These are phyloP conservation scores for Volvariella volvacea DNA, from an alignment of 1,284 basidiomycete genomes.

Conservation along the genomic window DNA sequence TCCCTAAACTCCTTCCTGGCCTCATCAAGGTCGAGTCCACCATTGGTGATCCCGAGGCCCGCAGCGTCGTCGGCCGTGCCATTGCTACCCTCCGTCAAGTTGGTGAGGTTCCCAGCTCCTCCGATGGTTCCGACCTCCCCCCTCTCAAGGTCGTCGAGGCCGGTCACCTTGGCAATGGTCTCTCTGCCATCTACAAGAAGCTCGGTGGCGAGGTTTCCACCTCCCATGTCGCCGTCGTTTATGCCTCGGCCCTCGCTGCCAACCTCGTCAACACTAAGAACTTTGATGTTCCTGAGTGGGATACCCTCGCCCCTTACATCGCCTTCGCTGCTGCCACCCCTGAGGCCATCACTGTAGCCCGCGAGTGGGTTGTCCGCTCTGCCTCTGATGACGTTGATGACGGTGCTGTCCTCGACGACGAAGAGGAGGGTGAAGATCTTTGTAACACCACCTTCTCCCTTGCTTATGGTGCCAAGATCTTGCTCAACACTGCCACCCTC, in stretches of 20 bases:
- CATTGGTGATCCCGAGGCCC: slow-evolving; percentile 95
- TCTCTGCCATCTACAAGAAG: slow-evolving; percentile 82
- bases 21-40: slow-evolving; percentile 90
- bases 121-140: slow-evolving; percentile 87
- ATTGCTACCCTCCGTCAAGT: slow-evolving; percentile 92
- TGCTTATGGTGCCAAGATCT: slow-evolving; percentile 97
- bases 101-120: slow-evolving; percentile 75
- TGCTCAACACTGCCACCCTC: slow-evolving; percentile 93
- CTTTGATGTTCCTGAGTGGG: slow-evolving; percentile 89
- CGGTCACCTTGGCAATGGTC: slow-evolving; percentile 55
- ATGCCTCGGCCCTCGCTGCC: slow-evolving; percentile 75
- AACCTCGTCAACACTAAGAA: slow-evolving; percentile 87
- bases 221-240: slow-evolving; percentile 58
- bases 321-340: slow-evolving; percentile 59
- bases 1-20: slow-evolving; percentile 91
- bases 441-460: slow-evolving; percentile 98
- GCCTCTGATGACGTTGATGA: slow-evolving; percentile 76
- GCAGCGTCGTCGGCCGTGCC: slow-evolving; percentile 81
- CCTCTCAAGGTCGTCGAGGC: slow-evolving; percentile 74
- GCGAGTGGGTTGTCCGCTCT: slow-evolving; percentile 86
- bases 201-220: slow-evolving; percentile 56
- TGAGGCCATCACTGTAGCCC: slow-evolving; percentile 64
- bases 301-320: slow-evolving; percentile 74
- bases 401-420: slow-evolving; percentile 71
- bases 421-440: slow-evolving; percentile 95